These are phyloP conservation scores for Cystofilobasidium ferigula DNA, from an alignment of 768 basidiomycete species.

Conservation along the genomic window DNA sequence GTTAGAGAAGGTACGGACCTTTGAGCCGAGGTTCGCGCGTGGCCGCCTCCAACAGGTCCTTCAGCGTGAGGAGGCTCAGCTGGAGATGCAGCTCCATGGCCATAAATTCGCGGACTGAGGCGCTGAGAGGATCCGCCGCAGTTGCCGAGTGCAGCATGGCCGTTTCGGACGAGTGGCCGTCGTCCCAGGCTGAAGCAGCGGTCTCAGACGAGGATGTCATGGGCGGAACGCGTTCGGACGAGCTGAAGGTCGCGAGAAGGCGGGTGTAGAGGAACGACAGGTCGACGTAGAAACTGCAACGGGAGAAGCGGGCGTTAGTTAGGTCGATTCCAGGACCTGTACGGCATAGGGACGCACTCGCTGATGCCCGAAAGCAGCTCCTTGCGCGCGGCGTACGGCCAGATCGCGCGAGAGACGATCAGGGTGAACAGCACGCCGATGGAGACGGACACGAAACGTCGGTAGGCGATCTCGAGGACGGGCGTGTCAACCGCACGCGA, in stretches of 20 bases:
- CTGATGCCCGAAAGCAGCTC: constrained; percentile 75
- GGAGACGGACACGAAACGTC: constrained; percentile 68
- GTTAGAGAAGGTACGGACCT: constrained; percentile 70
- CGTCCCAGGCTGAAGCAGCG: constrained; percentile 8
- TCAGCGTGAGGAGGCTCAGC: constrained; percentile 73
- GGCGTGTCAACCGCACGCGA: constrained; percentile 53
- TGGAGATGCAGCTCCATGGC: constrained; percentile 94
- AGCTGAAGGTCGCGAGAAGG: constrained; percentile 71
- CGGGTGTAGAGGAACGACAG: constrained; percentile 91
- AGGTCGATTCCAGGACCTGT: background rate
- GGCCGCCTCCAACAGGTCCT: constrained; percentile 73
- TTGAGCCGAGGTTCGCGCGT: constrained; percentile 89
- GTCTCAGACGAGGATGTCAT: background rate
- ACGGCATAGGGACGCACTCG: constrained; percentile 51
- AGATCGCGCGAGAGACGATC: constrained; percentile 79
- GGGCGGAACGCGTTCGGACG: constrained; percentile 35
- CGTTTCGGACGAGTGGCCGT: constrained; percentile 30
- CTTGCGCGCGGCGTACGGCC: constrained; percentile 79
- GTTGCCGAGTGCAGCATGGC: constrained; percentile 14
- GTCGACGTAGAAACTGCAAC: constrained; percentile 85
- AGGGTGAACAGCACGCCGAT: constrained; percentile 82
- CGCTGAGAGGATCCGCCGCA: constrained; percentile 19
- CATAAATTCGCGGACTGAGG: constrained; percentile 57
- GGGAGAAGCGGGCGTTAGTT: background rate
- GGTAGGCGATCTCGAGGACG: constrained; percentile 58